Base-by-base conservation (phyloP, 2,329 filamentous ascomycete species). In the Zarea fungicola region DNA sequence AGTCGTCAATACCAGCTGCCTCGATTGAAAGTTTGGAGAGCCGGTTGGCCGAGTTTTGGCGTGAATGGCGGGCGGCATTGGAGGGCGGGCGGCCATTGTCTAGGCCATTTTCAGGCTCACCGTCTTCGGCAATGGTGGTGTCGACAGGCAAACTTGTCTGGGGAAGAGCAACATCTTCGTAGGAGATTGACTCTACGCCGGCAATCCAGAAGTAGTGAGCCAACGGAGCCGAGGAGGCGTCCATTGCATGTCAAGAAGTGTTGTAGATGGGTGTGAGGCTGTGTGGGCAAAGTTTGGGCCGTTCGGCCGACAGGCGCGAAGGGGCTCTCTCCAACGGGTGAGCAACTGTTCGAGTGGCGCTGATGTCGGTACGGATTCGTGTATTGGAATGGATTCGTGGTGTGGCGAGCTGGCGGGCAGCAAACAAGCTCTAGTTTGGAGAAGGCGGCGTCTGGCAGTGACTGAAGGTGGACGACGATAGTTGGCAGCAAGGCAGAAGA, bases 201-300 rank as follows among this genome's bases (percentile, higher is more conserved):
- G 83, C 83, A 64, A 87, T 85, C 83, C 83, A 87, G 67, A 87
- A 87, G 70, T 87, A 87, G 66, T 87, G 83, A 66, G 83, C 83
- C 64, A 87, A 74, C 62, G 83, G 83, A 55, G 75, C 76, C 55
- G 81, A 82, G 52, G 80, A 74, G 68, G 66, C 72, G 62, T 81
- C 78, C 78, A 82, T 82, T 70, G 68, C 75, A 71, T 69, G 64
- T 67, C 68, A 69, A 59, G 60, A 56, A 57, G 26, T 18, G 48
- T 16, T 22, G 6, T 21, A 39, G 6, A n/a, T 35, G 21, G 34
- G 41, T 8, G 14, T 23, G 9, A 31, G 34, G 43, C 14, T 22
- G 34, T 26, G 31, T 7, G 21, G 34, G 2, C 5, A 41, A 41
- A 37, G n/a, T 5, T 4, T 31, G 21, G 44, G 44, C 44, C 44